A percentile compares a stretch with the other conserved stretches of the same genome.
These are phyloP conservation scores for Cotoneaster glaucophyllus DNA, from an alignment of 306 rosid genomes.

Conservation along the genomic window DNA sequence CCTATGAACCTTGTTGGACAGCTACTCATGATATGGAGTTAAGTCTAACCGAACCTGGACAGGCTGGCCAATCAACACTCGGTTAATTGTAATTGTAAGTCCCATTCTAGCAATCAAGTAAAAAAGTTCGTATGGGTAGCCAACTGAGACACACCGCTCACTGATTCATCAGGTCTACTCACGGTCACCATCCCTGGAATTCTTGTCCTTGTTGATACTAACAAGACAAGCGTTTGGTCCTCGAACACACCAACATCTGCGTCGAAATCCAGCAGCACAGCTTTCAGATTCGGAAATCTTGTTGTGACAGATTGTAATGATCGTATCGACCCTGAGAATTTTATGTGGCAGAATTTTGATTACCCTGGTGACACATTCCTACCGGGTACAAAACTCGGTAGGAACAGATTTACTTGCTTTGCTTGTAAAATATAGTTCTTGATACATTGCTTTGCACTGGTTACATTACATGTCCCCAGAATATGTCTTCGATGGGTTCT, in stretches of 20 bases:
- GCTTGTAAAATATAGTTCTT: no score
- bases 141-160: constrained; percentile 14
- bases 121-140: constrained; percentile 13
- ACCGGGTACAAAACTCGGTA: no score
- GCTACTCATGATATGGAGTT: constrained; percentile 70
- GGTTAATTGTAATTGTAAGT: constrained; percentile 54
- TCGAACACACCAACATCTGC: constrained; percentile 16
- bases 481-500: no score
- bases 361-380: no score
- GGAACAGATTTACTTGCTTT: no score
- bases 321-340: neutral
- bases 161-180: constrained; percentile 7
- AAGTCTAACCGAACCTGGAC: constrained; percentile 63
- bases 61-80: constrained; percentile 76
- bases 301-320: constrained; percentile 23
- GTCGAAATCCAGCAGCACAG: no score
- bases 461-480: no score
- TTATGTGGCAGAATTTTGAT: no score
- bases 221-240: constrained; percentile 28
- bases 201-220: constrained; percentile 16
- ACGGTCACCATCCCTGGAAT: constrained; percentile 10
- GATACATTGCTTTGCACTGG: no score
- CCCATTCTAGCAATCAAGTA: constrained; percentile 18
- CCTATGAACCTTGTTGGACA: constrained; percentile 99
- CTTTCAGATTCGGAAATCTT: constrained; percentile 24